Conservation (phyloP, 352 stramenopile species). For the Pythium dissotocum region DNA sequence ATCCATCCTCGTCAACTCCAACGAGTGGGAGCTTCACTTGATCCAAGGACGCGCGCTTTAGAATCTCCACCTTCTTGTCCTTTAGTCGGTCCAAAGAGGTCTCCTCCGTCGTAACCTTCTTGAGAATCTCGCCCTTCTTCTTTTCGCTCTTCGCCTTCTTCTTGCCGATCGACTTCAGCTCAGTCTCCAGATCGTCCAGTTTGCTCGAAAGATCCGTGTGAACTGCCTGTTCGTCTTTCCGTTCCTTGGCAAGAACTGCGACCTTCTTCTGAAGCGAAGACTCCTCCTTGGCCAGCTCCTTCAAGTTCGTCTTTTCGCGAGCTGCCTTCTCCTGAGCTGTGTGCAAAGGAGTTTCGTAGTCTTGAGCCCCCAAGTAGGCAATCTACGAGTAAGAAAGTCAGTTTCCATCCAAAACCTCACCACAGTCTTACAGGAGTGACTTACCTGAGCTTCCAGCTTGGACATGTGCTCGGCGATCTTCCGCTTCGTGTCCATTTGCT, state of each 20-base stretch:
- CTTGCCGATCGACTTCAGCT: constrained; percentile 60
- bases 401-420: background rate
- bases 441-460: constrained; percentile 83
- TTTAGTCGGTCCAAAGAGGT: constrained; percentile 90
- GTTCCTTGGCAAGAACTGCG: constrained; percentile 66
- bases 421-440: background rate
- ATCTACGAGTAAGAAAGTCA: constrained; percentile 15
- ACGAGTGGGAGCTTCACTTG: constrained; percentile 92
- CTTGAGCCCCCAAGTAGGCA: constrained; percentile 37
- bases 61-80: constrained; percentile 93
- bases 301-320: constrained; percentile 53
- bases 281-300: constrained; percentile 59
- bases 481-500: constrained; percentile 65
- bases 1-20: constrained; percentile 24
- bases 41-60: constrained; percentile 94
- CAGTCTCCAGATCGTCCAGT: constrained; percentile 57
- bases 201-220: constrained; percentile 36
- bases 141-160: constrained; percentile 69
- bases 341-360: constrained; percentile 55
- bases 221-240: constrained; percentile 56
- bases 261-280: constrained; percentile 44
- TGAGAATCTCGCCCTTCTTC: constrained; percentile 68
- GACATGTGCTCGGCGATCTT: constrained; percentile 78
- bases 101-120: constrained; percentile 89
- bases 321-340: constrained; percentile 44